Evolutionary conservation across 2,329 filamentous ascomycete species (phyloP).

Genomic region (Colletotrichum chrysophilum): DNA sequence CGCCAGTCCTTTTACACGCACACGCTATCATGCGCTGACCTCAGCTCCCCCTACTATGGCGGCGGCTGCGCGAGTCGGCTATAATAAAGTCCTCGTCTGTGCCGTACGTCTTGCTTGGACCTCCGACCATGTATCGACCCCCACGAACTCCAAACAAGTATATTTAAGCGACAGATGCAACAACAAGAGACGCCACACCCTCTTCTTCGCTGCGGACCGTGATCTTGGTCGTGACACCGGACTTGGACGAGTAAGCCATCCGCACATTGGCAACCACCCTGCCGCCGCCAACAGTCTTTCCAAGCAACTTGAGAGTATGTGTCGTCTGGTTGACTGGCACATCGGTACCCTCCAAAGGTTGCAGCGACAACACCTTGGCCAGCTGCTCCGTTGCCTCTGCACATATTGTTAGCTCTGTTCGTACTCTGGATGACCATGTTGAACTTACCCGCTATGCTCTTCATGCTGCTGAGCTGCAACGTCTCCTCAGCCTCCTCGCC

Average conservation of each 20-base stretch:
- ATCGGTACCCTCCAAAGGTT: slow-evolving; percentile 93
- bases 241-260: slow-evolving; percentile 94
- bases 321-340: slow-evolving; percentile 87
- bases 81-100: slow-evolving; percentile 11
- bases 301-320: slow-evolving; percentile 93
- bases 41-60: not conserved
- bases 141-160: slow-evolving; percentile 21
- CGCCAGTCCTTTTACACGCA: slow-evolving; percentile 4
- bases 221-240: slow-evolving; percentile 95
- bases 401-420: slow-evolving; percentile 20
- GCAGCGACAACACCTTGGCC: slow-evolving; percentile 83
- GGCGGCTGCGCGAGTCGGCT: slow-evolving; percentile 1
- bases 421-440: not conserved
- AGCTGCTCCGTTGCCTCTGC: slow-evolving; percentile 92
- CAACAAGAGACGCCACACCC: slow-evolving; percentile 82
- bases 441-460: slow-evolving; percentile 88
- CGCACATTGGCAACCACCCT: slow-evolving; percentile 85
- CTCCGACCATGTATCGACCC: slow-evolving; percentile 19
- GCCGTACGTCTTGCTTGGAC: slow-evolving; percentile 12
- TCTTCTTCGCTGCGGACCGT: slow-evolving; percentile 91
- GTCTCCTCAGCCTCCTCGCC: slow-evolving; percentile 93
- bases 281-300: slow-evolving; percentile 91
- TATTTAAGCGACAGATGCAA: slow-evolving; percentile 80
- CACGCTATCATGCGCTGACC: not conserved
- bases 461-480: slow-evolving; percentile 83